Conservation (phyloP, 805 yeast genomes). For the Zygosaccharomyces kombuchaensis region DNA sequence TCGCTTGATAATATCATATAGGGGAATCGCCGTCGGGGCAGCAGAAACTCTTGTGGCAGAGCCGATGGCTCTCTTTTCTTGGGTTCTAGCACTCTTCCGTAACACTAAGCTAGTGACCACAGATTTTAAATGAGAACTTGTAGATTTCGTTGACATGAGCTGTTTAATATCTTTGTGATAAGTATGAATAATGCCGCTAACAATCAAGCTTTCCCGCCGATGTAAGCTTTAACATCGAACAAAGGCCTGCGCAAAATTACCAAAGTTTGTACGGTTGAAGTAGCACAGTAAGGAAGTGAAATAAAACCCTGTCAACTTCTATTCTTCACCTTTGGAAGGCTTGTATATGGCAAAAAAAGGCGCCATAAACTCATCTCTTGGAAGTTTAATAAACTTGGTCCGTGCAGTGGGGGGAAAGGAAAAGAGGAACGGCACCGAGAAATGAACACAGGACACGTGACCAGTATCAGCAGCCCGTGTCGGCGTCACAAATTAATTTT, state of each 20-base stretch:
- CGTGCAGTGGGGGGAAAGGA: too few relatives aligned
- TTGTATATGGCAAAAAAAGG: background rate
- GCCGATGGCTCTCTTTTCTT: background rate
- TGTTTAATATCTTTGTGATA: background rate
- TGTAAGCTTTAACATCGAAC: background rate
- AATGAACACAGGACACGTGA: too few relatives aligned
- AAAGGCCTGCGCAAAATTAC: background rate
- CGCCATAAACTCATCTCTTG: background rate
- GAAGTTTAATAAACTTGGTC: too few relatives aligned
- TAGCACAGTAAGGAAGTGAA: too few relatives aligned
- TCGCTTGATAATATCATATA: conserved; percentile 41
- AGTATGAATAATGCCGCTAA: background rate
- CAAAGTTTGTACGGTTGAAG: too few relatives aligned
- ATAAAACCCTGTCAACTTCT: background rate
- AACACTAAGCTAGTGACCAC: background rate
- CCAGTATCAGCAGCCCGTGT: background rate
- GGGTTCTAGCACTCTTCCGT: background rate
- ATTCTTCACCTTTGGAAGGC: background rate
- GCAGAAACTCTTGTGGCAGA: conserved; percentile 40
- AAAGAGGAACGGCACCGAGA: too few relatives aligned
- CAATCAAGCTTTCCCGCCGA: conserved; percentile 5
- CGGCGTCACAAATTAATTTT: background rate
- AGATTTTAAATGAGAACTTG: background rate
- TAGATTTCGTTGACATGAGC: conserved; percentile 1
- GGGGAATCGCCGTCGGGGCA: conserved; percentile 65